Evolutionary conservation across 192 early-diverging fungal genomes (phyloP).

Genomic region (Entomortierella lignicola): DNA sequence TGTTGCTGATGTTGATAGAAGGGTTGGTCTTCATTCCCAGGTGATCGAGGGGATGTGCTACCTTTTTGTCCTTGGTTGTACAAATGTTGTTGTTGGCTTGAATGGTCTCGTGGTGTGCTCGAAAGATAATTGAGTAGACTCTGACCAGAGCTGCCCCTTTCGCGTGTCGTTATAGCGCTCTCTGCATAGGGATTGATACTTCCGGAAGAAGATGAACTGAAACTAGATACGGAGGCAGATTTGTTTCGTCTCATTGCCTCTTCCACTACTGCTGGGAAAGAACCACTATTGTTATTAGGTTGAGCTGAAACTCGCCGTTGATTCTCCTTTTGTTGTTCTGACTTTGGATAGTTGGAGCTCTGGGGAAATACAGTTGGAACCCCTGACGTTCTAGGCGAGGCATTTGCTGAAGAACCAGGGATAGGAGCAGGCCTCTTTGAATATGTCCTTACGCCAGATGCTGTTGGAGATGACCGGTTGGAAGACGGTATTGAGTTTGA

Average conservation of each 20-base stretch:
- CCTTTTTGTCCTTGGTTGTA: conserved; percentile 17
- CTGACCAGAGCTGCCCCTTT: conserved; percentile 7
- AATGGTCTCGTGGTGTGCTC: background rate
- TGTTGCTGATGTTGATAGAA: conserved; percentile 10
- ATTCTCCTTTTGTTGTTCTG: conserved; percentile 2
- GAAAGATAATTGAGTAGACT: conserved; percentile 14
- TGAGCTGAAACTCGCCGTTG: conserved; percentile 15
- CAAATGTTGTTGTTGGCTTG: conserved; percentile 5
- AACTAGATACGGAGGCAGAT: conserved; percentile 9
- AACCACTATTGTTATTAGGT: too few species aligned
- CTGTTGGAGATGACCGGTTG: background rate
- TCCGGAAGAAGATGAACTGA: conserved; percentile 12
- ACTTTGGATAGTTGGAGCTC: background rate
- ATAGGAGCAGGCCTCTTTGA: conserved; percentile 28
- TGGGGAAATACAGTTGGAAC: background rate
- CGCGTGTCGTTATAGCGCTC: conserved; percentile 4
- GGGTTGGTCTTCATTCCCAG: conserved; percentile 3
- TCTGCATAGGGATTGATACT: conserved; percentile 23
- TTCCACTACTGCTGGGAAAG: conserved; percentile 27
- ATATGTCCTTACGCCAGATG: conserved; percentile 10
- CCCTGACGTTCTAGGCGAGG: conserved; percentile 17
- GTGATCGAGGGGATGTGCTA: conserved; percentile 1
- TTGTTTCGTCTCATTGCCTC: conserved; percentile 26
- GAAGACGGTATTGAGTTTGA: conserved; percentile 3
- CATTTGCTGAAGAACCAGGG: conserved; percentile 10